A percentile compares a stretch with the other conserved stretches of the same genome.
Conservation (phyloP, 352 stramenopile species). For the Phytopythium cucurbitacearum region DNA sequence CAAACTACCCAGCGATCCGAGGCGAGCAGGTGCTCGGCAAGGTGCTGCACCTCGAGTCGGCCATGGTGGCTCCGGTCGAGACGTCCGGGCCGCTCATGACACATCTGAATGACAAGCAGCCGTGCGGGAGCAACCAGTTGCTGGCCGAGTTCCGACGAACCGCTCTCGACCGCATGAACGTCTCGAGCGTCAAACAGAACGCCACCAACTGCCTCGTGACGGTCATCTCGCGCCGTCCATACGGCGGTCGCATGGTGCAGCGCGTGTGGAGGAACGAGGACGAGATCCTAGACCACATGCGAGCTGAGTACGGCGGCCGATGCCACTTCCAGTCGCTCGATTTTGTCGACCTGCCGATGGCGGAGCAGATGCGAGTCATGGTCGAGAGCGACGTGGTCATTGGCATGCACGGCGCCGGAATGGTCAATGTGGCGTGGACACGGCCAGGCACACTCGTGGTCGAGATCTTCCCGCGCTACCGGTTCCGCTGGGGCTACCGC, state of each 20-base stretch:
- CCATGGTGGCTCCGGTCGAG: conserved; percentile 33
- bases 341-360: conserved; percentile 49
- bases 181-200: conserved; percentile 6
- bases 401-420: conserved; percentile 76
- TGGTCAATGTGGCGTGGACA: conserved; percentile 74
- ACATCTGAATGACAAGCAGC: conserved; percentile 45
- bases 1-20: conserved; percentile 20
- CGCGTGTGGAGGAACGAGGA: conserved; percentile 69
- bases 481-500: conserved; percentile 61
- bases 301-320: conserved; percentile 23
- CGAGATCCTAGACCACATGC: conserved; percentile 45
- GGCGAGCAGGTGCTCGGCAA: conserved; percentile 25
- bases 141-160: conserved; percentile 14
- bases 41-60: conserved; percentile 29
- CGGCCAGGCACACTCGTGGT: conserved; percentile 46
- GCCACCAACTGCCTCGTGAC: conserved; percentile 35
- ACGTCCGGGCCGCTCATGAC: conserved; percentile 33
- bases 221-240: conserved; percentile 50
- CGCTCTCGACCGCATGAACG: conserved; percentile 21
- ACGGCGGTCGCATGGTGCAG: conserved; percentile 40
- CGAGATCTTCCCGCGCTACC: conserved; percentile 66
- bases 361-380: conserved; percentile 60
- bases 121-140: conserved; percentile 21
- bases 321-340: conserved; percentile 56
- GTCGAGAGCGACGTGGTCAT: conserved; percentile 74